Evolutionary conservation across 495 filamentous ascomycete genomes (phyloP).

Genomic region (Parmelia sp.): DNA sequence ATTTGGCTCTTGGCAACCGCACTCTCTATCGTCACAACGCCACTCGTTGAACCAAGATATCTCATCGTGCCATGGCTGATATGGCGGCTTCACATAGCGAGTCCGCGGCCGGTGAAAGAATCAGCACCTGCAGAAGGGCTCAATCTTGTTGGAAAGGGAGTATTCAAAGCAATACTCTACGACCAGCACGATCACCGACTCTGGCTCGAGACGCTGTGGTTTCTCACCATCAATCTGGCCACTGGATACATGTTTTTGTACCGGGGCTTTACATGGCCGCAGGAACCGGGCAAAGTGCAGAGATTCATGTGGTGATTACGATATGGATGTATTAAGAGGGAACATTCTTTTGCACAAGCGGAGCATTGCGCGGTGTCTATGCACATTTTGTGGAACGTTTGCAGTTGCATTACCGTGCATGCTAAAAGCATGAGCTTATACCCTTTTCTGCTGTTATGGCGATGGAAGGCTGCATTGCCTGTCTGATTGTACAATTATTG

Average conservation of each 20-base stretch:
- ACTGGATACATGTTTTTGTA: constrained; percentile 80
- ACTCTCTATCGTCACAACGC: constrained; percentile 75
- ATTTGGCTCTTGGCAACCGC: constrained; percentile 67
- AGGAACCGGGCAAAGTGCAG: constrained; percentile 74
- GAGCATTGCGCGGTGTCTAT: neutral
- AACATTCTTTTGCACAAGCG: too few relatives aligned
- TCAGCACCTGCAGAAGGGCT: constrained; percentile 26
- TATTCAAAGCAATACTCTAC: constrained; percentile 15
- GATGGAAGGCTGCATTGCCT: too few relatives aligned
- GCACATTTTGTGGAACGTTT: neutral
- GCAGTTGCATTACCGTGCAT: neutral
- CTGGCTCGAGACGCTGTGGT: constrained; percentile 73
- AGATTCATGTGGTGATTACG: constrained; percentile 80
- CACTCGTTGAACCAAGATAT: constrained; percentile 90
- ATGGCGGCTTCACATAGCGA: constrained; percentile 76
- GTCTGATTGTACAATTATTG: too few relatives aligned
- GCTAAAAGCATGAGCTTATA: too few relatives aligned
- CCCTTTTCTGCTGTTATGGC: too few relatives aligned
- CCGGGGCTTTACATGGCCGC: constrained; percentile 71
- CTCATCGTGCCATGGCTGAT: constrained; percentile 94
- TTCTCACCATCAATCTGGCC: constrained; percentile 59
- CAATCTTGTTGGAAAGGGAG: neutral
- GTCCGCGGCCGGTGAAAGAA: constrained; percentile 31
- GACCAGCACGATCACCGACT: constrained; percentile 38
- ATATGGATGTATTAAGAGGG: neutral